phyloP scores from a whole-genome alignment of 1,284 basidiomycete genomes.

The Ustilago lituana region DNA sequence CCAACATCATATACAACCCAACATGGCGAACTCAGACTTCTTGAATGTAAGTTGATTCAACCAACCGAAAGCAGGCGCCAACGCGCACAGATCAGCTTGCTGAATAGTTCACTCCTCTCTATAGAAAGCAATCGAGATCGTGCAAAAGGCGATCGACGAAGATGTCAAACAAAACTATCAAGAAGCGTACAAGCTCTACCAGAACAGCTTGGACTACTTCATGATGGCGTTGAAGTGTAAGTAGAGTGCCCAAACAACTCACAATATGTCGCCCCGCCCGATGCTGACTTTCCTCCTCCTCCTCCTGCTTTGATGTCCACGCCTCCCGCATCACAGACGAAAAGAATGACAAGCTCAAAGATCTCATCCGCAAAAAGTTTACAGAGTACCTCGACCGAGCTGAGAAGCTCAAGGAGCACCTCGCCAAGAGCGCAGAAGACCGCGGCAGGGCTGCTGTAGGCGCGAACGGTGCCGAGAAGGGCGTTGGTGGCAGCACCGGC shows the following conservation, averaged over 20 bases:
- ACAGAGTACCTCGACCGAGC: slow-evolving; percentile 91
- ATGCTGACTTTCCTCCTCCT: too few relatives aligned
- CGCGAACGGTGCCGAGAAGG: slow-evolving; percentile 74
- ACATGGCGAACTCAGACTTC: slow-evolving; percentile 62
- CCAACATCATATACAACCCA: not conserved
- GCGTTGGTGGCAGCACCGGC: slow-evolving; percentile 74
- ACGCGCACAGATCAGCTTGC: too few relatives aligned
- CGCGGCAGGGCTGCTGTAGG: slow-evolving; percentile 80
- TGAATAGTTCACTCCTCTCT: not conserved
- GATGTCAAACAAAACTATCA: slow-evolving; percentile 93
- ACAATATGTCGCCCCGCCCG: too few relatives aligned
- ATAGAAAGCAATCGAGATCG: slow-evolving; percentile 92
- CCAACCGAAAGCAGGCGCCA: too few relatives aligned
- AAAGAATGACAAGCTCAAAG: slow-evolving; percentile 93
- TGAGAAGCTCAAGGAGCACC: slow-evolving; percentile 83
- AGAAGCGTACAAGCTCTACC: slow-evolving; percentile 87
- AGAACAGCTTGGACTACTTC: slow-evolving; percentile 96
- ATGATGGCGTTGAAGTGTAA: slow-evolving; percentile 87
- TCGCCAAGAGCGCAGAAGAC: slow-evolving; percentile 73
- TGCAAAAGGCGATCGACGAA: slow-evolving; percentile 93
- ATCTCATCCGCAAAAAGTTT: slow-evolving; percentile 87
- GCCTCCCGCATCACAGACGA: slow-evolving; percentile 75
- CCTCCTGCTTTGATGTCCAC: not conserved
- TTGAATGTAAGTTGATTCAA: slow-evolving; percentile 37
- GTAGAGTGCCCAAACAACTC: slow-evolving; percentile 47